Evolutionary conservation across 2,329 filamentous ascomycete genomes (phyloP).

Genomic region (Gyromitra esculenta): DNA sequence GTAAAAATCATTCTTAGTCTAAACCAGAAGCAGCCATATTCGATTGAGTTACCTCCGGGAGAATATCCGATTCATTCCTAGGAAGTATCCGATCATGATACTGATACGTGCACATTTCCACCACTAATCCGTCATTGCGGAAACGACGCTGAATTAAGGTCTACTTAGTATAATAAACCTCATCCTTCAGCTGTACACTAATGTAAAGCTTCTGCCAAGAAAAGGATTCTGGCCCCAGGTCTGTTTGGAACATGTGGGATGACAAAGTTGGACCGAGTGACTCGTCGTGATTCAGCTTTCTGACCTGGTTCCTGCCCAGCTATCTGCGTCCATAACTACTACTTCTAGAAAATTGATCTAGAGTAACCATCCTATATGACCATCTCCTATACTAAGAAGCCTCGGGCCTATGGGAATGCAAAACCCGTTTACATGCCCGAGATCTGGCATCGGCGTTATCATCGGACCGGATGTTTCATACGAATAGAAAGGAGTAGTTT

Average conservation of each 20-base stretch:
- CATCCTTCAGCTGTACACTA: not conserved
- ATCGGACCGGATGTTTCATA: slow-evolving; percentile 47
- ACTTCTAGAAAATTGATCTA: slow-evolving; percentile 4
- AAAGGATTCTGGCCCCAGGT: not conserved
- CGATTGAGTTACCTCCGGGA: not conserved
- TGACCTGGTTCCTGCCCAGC: slow-evolving; percentile 12
- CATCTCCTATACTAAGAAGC: slow-evolving; percentile 10
- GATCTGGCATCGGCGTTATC: slow-evolving; percentile 45
- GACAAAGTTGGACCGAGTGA: slow-evolving; percentile 33
- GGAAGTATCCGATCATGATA: not conserved
- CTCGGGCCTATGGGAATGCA: slow-evolving; percentile 31
- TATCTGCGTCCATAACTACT: slow-evolving; percentile 8
- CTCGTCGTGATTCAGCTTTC: slow-evolving; percentile 12
- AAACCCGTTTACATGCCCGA: slow-evolving; percentile 32
- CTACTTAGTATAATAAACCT: not conserved
- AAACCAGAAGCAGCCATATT: not conserved
- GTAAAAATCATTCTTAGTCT: not conserved
- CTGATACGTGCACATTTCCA: not conserved
- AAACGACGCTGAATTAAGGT: not conserved
- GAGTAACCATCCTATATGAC: slow-evolving; percentile 14
- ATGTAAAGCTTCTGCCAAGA: slow-evolving; percentile 6
- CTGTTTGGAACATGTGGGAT: not conserved
- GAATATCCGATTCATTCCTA: too few species aligned
- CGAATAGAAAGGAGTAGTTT: slow-evolving; percentile 22
- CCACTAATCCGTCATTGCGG: not conserved